A percentile compares a stretch with the other conserved stretches of the same genome.
Evolutionary conservation across 768 basidiomycete genomes (phyloP).

Genomic region (Leccinum imitatum): DNA sequence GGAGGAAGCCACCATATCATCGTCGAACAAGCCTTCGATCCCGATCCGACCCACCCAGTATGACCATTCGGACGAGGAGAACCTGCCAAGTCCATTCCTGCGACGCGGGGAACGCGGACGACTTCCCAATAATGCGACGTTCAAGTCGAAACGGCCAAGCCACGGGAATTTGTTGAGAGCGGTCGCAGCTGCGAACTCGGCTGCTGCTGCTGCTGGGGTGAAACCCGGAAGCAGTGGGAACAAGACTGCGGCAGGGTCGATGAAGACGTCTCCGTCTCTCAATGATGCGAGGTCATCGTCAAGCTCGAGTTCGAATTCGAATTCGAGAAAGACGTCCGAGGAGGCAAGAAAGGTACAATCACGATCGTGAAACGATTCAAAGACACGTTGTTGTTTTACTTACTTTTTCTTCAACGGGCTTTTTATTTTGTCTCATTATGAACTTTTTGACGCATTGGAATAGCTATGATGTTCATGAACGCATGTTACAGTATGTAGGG

Average conservation of each 20-base stretch:
- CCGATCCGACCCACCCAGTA: constrained; percentile 46
- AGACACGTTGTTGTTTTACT: neutral
- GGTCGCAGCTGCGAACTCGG: constrained; percentile 57
- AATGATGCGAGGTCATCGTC: constrained; percentile 39
- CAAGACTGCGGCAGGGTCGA: constrained; percentile 8
- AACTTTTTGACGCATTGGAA: neutral
- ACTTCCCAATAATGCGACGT: constrained; percentile 7
- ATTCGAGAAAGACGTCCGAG: constrained; percentile 49
- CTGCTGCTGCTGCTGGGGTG: constrained; percentile 21
- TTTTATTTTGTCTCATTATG: constrained; percentile 2
- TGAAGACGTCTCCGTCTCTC: constrained; percentile 13
- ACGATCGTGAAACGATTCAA: constrained; percentile 11
- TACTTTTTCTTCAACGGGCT: neutral
- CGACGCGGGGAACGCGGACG: constrained; percentile 50
- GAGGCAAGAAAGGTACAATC: constrained; percentile 37
- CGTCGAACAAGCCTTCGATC: constrained; percentile 18
- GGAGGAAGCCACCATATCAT: neutral
- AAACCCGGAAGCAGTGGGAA: constrained; percentile 18
- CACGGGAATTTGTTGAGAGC: constrained; percentile 55
- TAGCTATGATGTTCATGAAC: neutral
- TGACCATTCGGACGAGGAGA: constrained; percentile 76
- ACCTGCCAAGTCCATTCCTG: constrained; percentile 82
- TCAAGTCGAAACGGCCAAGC: constrained; percentile 44
- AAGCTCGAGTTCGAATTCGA: constrained; percentile 24
- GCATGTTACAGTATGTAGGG: neutral